A percentile compares a stretch with the other conserved stretches of the same genome.
Conservation (phyloP, 306 rosid species). For the Quercus mongolica region DNA sequence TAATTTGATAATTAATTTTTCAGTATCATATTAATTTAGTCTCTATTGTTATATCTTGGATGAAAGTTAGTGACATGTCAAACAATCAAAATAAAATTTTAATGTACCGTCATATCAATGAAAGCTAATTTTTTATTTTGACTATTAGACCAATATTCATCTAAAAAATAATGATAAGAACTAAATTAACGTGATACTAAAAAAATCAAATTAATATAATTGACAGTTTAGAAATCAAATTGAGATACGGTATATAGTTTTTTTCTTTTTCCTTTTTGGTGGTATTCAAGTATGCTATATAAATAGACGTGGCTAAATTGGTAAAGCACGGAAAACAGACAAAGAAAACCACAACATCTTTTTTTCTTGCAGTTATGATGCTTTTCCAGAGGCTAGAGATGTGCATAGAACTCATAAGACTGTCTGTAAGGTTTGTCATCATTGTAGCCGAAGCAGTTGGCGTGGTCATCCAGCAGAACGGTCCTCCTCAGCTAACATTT, state of each 20-base stretch:
- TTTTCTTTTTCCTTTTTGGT: rapidly evolving
- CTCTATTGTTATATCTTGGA: rapidly evolving
- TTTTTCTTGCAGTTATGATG: slow-evolving; percentile 34
- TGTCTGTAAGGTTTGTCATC: slow-evolving; percentile 69
- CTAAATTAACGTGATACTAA: too few species aligned
- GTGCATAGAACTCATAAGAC: slow-evolving; percentile 49
- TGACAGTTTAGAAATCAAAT: too few species aligned
- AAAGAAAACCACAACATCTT: background rate
- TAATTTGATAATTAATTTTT: too few species aligned
- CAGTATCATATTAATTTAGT: too few species aligned
- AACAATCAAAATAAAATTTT: too few species aligned
- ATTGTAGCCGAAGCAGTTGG: slow-evolving; percentile 64
- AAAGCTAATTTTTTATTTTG: too few species aligned
- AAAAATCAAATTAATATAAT: too few species aligned
- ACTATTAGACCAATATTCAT: rapidly evolving
- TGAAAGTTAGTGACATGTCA: too few species aligned
- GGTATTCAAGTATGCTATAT: background rate
- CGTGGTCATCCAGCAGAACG: slow-evolving; percentile 41
- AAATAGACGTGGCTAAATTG: background rate
- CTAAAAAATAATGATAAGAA: rapidly evolving
- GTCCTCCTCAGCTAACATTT: slow-evolving; percentile 8
- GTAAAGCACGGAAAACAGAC: background rate
- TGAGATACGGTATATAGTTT: too few species aligned
- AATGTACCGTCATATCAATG: rapidly evolving
- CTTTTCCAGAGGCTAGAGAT: slow-evolving; percentile 49